These are phyloP conservation scores for Stagonosporopsis vannaccii DNA, from an alignment of 2,329 filamentous ascomycete genomes.

Conservation along the genomic window DNA sequence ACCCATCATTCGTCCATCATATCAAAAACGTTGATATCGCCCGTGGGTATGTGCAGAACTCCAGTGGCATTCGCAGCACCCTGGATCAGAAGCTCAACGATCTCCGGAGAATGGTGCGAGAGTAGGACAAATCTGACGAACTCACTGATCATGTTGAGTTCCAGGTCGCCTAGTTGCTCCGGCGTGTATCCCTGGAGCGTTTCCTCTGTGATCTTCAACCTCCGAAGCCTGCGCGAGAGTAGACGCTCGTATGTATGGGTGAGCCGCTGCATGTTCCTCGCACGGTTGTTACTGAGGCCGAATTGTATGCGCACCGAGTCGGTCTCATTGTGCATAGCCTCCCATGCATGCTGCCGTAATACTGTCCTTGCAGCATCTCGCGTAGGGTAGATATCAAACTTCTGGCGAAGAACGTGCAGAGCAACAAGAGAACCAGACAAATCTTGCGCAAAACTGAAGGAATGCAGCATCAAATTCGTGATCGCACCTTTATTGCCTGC, in stretches of 20 bases:
- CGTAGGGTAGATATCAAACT: constrained; percentile 39
- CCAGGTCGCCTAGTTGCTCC: constrained; percentile 33
- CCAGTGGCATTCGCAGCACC: constrained; percentile 35
- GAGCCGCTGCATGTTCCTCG: constrained; percentile 20
- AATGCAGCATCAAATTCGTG: constrained; percentile 41
- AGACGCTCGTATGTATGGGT: constrained; percentile 30
- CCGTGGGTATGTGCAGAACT: constrained; percentile 35
- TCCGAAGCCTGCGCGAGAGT: constrained; percentile 23
- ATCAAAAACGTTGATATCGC: constrained; percentile 30
- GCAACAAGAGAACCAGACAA: constrained; percentile 45
- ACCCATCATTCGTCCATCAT: background rate
- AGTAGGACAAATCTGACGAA: constrained; percentile 41
- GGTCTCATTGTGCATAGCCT: constrained; percentile 26
- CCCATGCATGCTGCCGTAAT: constrained; percentile 39
- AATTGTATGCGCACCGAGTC: constrained; percentile 23
- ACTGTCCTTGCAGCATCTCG: constrained; percentile 30
- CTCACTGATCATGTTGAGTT: constrained; percentile 41
- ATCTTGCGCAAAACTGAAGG: constrained; percentile 45
- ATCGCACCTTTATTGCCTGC: constrained; percentile 34
- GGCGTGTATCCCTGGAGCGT: constrained; percentile 23
- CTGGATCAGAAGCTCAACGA: constrained; percentile 42
- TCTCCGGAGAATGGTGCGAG: constrained; percentile 28
- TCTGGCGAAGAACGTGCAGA: constrained; percentile 38
- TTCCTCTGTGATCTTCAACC: constrained; percentile 25
- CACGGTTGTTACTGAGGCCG: constrained; percentile 19